A percentile compares a stretch with the other conserved stretches of the same genome.
Conservation (phyloP, 768 basidiomycete species). For the Mycena latifolia region DNA sequence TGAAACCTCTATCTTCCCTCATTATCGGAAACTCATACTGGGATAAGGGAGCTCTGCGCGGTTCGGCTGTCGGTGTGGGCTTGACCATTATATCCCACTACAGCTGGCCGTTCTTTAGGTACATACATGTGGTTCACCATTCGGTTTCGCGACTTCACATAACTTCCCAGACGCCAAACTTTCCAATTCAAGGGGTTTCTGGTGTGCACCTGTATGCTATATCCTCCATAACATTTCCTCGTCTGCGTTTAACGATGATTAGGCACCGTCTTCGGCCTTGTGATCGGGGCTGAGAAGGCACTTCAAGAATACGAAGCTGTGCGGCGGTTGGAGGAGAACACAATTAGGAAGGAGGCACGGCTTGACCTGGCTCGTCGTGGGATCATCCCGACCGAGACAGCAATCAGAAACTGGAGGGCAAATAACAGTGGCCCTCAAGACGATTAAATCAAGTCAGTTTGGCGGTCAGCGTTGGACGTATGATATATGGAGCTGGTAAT, state of each 20-base stretch:
- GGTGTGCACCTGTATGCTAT: slow-evolving; percentile 72
- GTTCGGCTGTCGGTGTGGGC: slow-evolving; percentile 67
- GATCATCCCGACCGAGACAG: slow-evolving; percentile 84
- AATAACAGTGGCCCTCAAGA: slow-evolving; percentile 26
- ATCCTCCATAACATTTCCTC: slow-evolving; percentile 24
- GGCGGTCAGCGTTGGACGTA: not conserved
- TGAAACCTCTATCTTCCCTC: slow-evolving; percentile 32
- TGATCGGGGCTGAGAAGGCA: slow-evolving; percentile 82
- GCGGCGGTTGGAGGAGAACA: slow-evolving; percentile 75
- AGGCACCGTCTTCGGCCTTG: slow-evolving; percentile 77
- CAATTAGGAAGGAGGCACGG: slow-evolving; percentile 78
- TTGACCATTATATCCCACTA: slow-evolving; percentile 69
- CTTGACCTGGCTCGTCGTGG: slow-evolving; percentile 82
- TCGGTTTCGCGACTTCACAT: slow-evolving; percentile 2
- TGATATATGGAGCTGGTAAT: slow-evolving; percentile 11
- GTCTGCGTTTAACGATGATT: not conserved
- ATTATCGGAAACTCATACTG: slow-evolving; percentile 24
- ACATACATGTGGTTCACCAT: slow-evolving; percentile 30
- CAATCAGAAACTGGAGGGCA: slow-evolving; percentile 81
- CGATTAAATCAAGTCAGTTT: not conserved
- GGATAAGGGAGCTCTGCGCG: slow-evolving; percentile 64
- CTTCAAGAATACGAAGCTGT: slow-evolving; percentile 77
- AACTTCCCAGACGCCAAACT: slow-evolving; percentile 77
- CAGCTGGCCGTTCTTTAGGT: slow-evolving; percentile 83
- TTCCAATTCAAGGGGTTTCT: slow-evolving; percentile 86